Evolutionary conservation across 2,329 filamentous ascomycete genomes (phyloP), one percentile per base, ranked within the genome.

Genomic region (Pseudocercospora fijiensis): DNA sequence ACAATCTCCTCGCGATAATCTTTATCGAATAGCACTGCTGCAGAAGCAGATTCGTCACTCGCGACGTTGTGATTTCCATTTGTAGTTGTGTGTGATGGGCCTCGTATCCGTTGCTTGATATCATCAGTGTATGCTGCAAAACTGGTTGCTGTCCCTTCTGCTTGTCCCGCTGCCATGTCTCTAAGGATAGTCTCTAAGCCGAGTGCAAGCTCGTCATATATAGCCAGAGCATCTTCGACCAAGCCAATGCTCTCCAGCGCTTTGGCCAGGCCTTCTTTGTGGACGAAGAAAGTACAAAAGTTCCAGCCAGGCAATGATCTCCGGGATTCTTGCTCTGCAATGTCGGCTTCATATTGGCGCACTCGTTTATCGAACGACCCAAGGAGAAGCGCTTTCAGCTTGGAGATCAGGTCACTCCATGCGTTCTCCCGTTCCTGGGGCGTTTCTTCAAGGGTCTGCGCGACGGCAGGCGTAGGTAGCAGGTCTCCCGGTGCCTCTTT

Each of bases 231-330:
- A 82, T 99, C 95, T 74, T 99, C 95, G 8, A 97, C 91, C 9
- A 99, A 82, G 0, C 96, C 96, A 2, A 98, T 93, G 74, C 91
- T 98, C 76, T 99, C 96, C 70, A 99, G 96, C 0, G 94, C 96
- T 69, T 91, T 86, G 1, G 95, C 94, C 37, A 99, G 80, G 0
- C 95, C 95, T 76, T 99, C 95, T 74, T 99, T 99, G 8, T 99
- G 83, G 16, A 99, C 93, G 76, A 99, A 99, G 76, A 99, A 99
- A 0, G 95, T 99, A 78, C 95, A 98, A 75, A 99, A 99, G 74
- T 99, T 99, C 95, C 95, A 99, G 0, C 95, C 95, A 0, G 95
- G 95, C 18, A 99, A 79, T 33, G 83, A 88, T 53, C 94, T 85
- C 76, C 98, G 93, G 0, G 89, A 86, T 71, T 98, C 94, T 73